Percentiles rank a stretch among this genome's conserved stretches.
Evolutionary conservation across 345 rosid genomes (phyloP).

Genomic region (Sisymbrium altissimum): DNA sequence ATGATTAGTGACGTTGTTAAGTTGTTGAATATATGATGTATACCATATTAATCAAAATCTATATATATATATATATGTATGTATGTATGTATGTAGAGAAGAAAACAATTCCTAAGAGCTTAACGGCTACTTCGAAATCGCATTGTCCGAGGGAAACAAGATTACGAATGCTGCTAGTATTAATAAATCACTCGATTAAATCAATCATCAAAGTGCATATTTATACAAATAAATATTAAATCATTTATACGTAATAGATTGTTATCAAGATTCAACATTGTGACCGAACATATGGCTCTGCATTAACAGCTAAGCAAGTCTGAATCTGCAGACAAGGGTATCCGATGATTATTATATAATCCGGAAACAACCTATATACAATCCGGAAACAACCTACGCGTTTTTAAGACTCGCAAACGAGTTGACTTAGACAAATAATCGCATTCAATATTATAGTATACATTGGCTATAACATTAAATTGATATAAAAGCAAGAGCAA

Average conservation of each 20-base stretch:
- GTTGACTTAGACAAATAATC: slow-evolving; percentile 12
- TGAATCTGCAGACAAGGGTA: slow-evolving; percentile 15
- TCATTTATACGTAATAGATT: neutral
- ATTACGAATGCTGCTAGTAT: neutral
- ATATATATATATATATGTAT: neutral
- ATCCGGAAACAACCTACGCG: slow-evolving; percentile 20
- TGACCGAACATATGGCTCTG: neutral
- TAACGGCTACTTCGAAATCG: neutral
- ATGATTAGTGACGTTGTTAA: neutral
- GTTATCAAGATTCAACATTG: neutral
- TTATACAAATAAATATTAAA: neutral
- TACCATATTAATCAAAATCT: neutral
- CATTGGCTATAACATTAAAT: neutral
- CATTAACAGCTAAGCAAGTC: slow-evolving; percentile 13
- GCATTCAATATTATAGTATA: neutral
- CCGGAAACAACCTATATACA: neutral
- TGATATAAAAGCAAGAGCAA: neutral
- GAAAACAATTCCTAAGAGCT: neutral
- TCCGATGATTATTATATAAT: neutral
- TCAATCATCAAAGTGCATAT: neutral
- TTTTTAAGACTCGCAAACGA: slow-evolving; percentile 22
- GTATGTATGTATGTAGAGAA: neutral
- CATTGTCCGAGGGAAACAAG: neutral
- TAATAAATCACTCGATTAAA: neutral
- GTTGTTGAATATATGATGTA: neutral